Conservation (phyloP, 2,329 filamentous ascomycete species). For the Nemania abortiva region DNA sequence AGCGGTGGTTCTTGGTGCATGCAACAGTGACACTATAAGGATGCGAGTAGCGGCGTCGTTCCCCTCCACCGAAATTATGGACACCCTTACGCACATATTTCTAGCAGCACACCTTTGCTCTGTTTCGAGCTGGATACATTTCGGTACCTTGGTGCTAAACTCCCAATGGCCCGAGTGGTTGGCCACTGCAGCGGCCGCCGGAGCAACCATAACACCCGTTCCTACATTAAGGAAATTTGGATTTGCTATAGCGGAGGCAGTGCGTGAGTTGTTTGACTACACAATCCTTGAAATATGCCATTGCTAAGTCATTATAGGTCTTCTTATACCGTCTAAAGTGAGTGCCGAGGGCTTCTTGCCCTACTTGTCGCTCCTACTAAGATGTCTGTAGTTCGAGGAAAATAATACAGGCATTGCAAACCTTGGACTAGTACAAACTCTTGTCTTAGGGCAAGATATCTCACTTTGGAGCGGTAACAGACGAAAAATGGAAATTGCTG, state of each 20-base stretch:
- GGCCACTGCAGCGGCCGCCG: slow-evolving; percentile 69
- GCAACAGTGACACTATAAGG: slow-evolving; percentile 62
- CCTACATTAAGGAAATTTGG: slow-evolving; percentile 71
- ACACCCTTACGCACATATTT: slow-evolving; percentile 71
- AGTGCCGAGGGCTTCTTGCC: slow-evolving; percentile 33
- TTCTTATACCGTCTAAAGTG: slow-evolving; percentile 51
- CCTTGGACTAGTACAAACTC: slow-evolving; percentile 62
- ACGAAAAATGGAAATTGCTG: slow-evolving; percentile 68
- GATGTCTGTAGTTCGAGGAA: slow-evolving; percentile 59
- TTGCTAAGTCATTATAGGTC: slow-evolving; percentile 44
- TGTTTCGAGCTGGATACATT: slow-evolving; percentile 71
- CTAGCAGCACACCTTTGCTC: slow-evolving; percentile 68
- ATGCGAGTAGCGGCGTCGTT: slow-evolving; percentile 70
- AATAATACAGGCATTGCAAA: slow-evolving; percentile 62
- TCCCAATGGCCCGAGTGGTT: slow-evolving; percentile 69
- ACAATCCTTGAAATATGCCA: background rate
- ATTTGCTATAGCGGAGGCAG: slow-evolving; percentile 65
- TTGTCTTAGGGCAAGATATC: slow-evolving; percentile 63
- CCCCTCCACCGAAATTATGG: slow-evolving; percentile 60
- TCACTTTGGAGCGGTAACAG: slow-evolving; percentile 67
- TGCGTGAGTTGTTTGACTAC: slow-evolving; percentile 53
- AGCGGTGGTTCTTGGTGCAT: slow-evolving; percentile 71
- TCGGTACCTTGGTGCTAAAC: slow-evolving; percentile 68
- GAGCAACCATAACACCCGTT: slow-evolving; percentile 69
- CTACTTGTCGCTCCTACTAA: background rate